phyloP scores from a whole-genome alignment of 2,329 filamentous ascomycete genomes.

The Colletotrichum tropicale region DNA sequence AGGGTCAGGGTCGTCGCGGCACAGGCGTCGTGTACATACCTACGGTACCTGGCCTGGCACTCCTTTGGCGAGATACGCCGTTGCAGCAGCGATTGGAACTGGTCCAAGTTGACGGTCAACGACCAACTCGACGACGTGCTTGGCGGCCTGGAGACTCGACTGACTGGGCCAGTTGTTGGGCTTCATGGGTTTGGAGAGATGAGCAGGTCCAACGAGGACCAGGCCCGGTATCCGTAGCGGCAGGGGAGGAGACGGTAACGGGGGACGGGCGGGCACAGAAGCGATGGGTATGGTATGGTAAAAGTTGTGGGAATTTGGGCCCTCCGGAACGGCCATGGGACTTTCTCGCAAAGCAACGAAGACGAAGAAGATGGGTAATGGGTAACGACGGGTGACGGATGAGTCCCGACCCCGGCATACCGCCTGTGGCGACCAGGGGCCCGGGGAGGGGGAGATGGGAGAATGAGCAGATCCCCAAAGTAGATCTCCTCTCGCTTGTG shows the following conservation, averaged over 20 bases:
- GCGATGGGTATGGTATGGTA: background rate
- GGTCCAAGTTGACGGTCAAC: background rate
- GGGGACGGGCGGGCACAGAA: conserved; percentile 4
- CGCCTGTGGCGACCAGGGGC: background rate
- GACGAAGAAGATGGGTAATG: background rate
- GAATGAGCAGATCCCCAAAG: conserved; percentile 9
- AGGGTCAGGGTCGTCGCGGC: background rate
- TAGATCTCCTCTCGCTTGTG: background rate
- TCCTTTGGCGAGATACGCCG: background rate
- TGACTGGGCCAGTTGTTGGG: background rate
- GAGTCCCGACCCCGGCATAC: conserved; percentile 4
- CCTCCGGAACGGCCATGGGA: background rate
- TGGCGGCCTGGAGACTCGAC: background rate
- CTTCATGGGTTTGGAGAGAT: conserved; percentile 2
- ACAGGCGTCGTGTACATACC: background rate
- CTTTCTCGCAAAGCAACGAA: background rate
- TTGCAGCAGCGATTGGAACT: background rate
- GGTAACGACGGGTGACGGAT: conserved; percentile 3
- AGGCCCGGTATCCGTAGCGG: background rate
- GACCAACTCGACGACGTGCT: background rate
- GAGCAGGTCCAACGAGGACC: background rate
- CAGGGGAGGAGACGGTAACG: background rate
- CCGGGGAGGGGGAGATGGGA: background rate
- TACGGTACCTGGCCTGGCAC: background rate
- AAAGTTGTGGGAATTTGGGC: background rate